Conservation (phyloP, 306 rosid genomes). For the Cicer pinnatifidum region DNA sequence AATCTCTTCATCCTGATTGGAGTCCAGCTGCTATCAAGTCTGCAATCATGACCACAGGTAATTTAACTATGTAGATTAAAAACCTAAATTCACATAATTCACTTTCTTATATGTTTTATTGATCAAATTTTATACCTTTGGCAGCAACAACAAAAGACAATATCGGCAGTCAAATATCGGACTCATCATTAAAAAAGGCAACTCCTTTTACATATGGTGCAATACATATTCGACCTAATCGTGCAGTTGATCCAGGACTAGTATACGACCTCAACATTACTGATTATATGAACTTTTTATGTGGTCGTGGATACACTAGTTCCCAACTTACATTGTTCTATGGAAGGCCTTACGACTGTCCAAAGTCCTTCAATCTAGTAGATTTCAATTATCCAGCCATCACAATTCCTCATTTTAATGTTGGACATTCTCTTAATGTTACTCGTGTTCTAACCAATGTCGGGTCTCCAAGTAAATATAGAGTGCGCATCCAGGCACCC, state of each 20-base stretch:
- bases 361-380: constrained; percentile 41
- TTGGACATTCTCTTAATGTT: constrained; percentile 22
- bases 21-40: constrained; percentile 72
- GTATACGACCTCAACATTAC: constrained; percentile 51
- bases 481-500: constrained; percentile 47
- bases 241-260: constrained; percentile 64
- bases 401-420: constrained; percentile 18
- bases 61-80: neutral
- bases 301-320: constrained; percentile 55
- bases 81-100: neutral
- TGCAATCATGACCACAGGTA: constrained; percentile 75
- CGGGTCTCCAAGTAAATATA: constrained; percentile 55
- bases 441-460: constrained; percentile 63
- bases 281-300: constrained; percentile 68
- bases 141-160: constrained; percentile 53
- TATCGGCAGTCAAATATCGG: constrained; percentile 7
- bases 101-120: neutral
- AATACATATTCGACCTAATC: constrained; percentile 62
- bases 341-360: constrained; percentile 40
- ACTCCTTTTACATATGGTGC: constrained; percentile 64
- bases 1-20: constrained; percentile 60
- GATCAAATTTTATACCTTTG: neutral
- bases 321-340: constrained; percentile 39
- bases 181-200: constrained; percentile 32
- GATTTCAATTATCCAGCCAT: constrained; percentile 76